Evolutionary conservation across 768 basidiomycete genomes (phyloP).

Genomic region (Plicaturopsis crispa): DNA sequence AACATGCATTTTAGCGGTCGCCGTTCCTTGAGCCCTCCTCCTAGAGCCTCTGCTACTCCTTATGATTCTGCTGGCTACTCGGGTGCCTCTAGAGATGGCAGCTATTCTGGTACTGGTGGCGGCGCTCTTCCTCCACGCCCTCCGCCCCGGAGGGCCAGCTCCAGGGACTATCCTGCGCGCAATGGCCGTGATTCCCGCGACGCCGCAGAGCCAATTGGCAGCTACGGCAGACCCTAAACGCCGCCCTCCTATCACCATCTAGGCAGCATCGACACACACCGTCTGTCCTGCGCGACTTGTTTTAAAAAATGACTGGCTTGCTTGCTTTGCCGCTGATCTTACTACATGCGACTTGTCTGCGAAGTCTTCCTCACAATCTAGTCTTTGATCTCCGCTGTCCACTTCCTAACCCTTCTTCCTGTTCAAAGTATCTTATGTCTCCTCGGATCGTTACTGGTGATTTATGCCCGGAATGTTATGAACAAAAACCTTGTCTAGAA

Average conservation of each 20-base stretch:
- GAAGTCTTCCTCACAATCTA: no score
- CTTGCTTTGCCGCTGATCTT: no score
- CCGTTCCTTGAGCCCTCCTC: slow-evolving; percentile 65
- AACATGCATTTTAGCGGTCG: slow-evolving; percentile 37
- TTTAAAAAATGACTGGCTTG: no score
- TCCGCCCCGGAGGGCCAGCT: slow-evolving; percentile 19
- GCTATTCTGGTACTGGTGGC: slow-evolving; percentile 31
- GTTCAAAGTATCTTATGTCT: no score
- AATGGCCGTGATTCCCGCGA: no score
- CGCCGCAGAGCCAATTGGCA: slow-evolving; percentile 23
- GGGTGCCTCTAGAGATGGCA: slow-evolving; percentile 39
- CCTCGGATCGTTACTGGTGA: no score
- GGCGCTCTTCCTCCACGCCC: slow-evolving; percentile 26
- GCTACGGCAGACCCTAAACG: slow-evolving; percentile 19
- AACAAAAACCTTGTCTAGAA: no score
- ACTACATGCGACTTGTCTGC: no score
- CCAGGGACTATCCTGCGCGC: slow-evolving; percentile 31
- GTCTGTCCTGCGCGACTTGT: no score
- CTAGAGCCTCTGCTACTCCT: slow-evolving; percentile 33
- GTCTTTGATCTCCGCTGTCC: no score
- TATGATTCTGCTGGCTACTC: slow-evolving; percentile 48
- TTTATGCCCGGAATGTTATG: no score
- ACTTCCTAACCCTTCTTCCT: no score
- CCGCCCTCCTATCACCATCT: neutral
- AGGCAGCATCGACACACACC: neutral